Base-by-base conservation (phyloP, 768 basidiomycete species). In the Crassisporium funariophilum region DNA sequence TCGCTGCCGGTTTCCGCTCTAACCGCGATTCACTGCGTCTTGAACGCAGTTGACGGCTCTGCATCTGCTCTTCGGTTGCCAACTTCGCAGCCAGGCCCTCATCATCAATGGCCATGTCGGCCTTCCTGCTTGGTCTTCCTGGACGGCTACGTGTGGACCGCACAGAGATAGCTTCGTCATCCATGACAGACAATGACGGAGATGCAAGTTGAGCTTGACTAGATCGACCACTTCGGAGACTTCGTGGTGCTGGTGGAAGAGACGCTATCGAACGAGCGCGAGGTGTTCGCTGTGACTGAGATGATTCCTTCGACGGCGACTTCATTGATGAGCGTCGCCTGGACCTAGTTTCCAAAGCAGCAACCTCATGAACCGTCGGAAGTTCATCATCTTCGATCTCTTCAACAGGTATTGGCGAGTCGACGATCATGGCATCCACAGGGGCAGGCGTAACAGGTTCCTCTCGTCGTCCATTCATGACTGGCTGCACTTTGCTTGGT, bases 1-100 rank as follows among this genome's bases (percentile, higher is more conserved):
- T 31, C 16, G 42, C 44, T 36, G 58, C 43, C 25, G 44, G 46
- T 46, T 49, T 57, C 24, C 47, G 50, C 48, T 54, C 57, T 19
- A 37, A 42, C 34, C 46, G 53, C 21, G 21, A 17, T 15, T 59
- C 60, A 44, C 50, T 49, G n/a, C 53, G 46, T 33, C 61, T 59
- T 11, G 49, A 47, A 35, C 70, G 60, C 7, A 66, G 49, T 33
- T 60, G 62, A 3, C 66, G 69, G 22, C 62, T 64, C 37, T 67
- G 65, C 35, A 41, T 46, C 35, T 63, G 67, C 42, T 75, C 76
- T 41, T 65, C 65, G 31, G 49, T 35, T 8, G 59, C 63, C 35
- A 65, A 46, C 31, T 59, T 61, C 8, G 59, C 57, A 19, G 61
- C 64, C 34, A 62, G 53, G 2, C 52, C 62, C 44, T 64, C 58